A percentile compares a stretch with the other conserved stretches of the same genome.
Evolutionary conservation across 2,329 filamentous ascomycete genomes (phyloP).

Genomic region (Phyllosticta capitalensis): DNA sequence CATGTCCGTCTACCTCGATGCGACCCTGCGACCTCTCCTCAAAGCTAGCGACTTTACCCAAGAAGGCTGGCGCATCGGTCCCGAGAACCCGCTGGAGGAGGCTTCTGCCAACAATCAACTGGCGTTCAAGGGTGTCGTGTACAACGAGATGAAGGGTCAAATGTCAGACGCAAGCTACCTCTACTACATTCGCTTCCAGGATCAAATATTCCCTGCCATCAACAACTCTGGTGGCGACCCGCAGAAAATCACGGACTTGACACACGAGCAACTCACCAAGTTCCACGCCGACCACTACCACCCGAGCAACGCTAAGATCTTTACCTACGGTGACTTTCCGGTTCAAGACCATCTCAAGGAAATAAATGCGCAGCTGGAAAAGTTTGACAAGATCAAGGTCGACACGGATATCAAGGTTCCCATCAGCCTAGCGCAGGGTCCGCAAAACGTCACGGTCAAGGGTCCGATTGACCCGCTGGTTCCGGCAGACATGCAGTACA

Average conservation of each 20-base stretch:
- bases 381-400: constrained; percentile 60
- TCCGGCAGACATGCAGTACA: constrained; percentile 77
- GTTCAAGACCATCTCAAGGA: constrained; percentile 71
- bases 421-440: constrained; percentile 57
- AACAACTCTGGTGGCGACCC: constrained; percentile 97
- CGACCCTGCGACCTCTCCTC: constrained; percentile 79
- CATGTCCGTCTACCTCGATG: constrained; percentile 92
- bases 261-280: constrained; percentile 75
- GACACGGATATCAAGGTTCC: constrained; percentile 70
- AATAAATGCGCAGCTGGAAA: constrained; percentile 62
- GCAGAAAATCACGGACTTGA: constrained; percentile 90
- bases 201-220: constrained; percentile 86
- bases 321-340: constrained; percentile 93
- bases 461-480: constrained; percentile 84
- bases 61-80: constrained; percentile 93
- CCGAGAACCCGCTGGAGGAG: constrained; percentile 63
- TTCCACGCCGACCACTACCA: constrained; percentile 95
- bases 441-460: constrained; percentile 58
- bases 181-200: constrained; percentile 91
- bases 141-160: constrained; percentile 99
- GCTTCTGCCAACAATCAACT: constrained; percentile 45
- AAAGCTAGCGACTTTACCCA: constrained; percentile 90
- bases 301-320: constrained; percentile 90
- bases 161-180: constrained; percentile 96
- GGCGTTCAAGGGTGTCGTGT: constrained; percentile 95